Evolutionary conservation across 208 protist genomes (phyloP), one percentile per base, ranked within the genome.

Genomic region (Trypanosoma lewisi): DNA sequence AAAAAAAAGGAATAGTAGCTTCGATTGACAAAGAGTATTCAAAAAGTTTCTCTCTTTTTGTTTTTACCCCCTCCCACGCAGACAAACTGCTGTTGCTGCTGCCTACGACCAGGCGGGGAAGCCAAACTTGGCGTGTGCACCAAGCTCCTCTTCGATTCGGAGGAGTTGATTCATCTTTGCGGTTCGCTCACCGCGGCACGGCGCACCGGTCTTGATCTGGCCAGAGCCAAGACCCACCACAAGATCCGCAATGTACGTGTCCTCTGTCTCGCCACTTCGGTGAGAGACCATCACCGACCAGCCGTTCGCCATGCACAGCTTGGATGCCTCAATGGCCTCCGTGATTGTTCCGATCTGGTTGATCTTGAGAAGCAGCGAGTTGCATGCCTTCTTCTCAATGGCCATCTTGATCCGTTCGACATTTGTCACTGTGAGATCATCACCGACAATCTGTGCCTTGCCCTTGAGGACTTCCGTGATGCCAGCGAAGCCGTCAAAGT

Each of bases 131-230:
- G 85, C 82, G 25, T 56, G 23, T 27, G 70, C 70, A 42, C 79
- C 91, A 23, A 98, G 65, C 72, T 98, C 93, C 79, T 99, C 97
- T 79, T 99, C 97, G 77, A 99, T 99, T 70, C 98, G 96, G 17
- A 99, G 87, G 12, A 99, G 83, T 83, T 99, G 97, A 86, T 99
- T 99, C 92, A 99, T 98, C 86, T 99, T 99, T 44, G 97, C 96
- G 1, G 97, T 91, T 71, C 98, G 89, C 85, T 99, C 98, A 37
- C 88, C 94, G 57, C 98, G 82, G 80, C 95, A 98, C 27, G 98
- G 97, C n/a, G 98, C 98, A 63, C 98, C 98, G 36, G 98, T 99
- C 92, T 99, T 99, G 83, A 99, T 99, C 76, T 98, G 93, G 30
- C 94, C 96, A 48, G 85, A 92, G 53, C 94, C 94, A 31, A 99